Percentiles rank a stretch among this genome's conserved stretches.
Evolutionary conservation across 306 rosid genomes (phyloP).

Genomic region (Inga oerstediana): DNA sequence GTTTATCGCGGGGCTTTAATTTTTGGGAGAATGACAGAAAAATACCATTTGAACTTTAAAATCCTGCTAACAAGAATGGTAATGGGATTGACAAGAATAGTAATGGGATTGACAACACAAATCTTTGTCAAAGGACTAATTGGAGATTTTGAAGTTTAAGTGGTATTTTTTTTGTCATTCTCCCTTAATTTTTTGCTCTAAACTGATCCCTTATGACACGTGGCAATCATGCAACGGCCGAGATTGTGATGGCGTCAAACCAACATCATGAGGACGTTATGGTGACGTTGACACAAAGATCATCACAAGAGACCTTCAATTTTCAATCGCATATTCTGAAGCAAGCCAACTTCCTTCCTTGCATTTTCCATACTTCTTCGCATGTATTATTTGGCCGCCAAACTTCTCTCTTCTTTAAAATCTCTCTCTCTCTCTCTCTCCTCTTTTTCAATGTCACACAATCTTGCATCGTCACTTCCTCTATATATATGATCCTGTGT

Average conservation of each 20-base stretch:
- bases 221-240: not conserved
- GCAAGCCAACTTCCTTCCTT: constrained; percentile 40
- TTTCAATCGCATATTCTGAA: constrained; percentile 36
- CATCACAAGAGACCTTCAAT: not conserved
- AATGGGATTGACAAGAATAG: no score
- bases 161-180: no score
- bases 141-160: no score
- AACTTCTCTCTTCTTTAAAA: constrained; percentile 45
- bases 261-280: constrained; percentile 64
- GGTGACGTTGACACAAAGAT: constrained; percentile 49
- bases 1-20: not conserved
- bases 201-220: constrained; percentile 6
- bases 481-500: constrained; percentile 31
- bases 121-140: no score
- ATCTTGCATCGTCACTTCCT: not conserved
- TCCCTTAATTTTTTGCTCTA: not conserved
- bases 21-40: no score
- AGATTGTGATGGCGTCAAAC: constrained; percentile 6
- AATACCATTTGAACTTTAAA: no score
- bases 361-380: not conserved
- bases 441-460: not conserved
- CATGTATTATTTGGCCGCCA: constrained; percentile 54
- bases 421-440: constrained; percentile 13
- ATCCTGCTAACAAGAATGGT: no score
- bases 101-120: no score